Evolutionary conservation across 1,284 basidiomycete species (phyloP).

Genomic region (Moesziomyces sp.): DNA sequence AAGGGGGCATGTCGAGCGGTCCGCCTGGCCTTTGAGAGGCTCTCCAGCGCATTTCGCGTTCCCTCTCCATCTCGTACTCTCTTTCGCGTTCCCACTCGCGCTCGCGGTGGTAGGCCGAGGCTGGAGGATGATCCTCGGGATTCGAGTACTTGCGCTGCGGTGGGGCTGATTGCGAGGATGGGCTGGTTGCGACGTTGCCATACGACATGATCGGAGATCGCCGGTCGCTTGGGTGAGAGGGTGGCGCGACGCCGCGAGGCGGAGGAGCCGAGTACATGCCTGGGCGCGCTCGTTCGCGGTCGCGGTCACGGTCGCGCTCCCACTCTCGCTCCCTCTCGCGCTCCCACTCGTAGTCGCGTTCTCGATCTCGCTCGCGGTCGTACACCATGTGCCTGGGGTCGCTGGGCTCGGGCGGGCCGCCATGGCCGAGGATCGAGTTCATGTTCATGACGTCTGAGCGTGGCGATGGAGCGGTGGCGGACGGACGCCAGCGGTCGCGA

Average conservation of each 20-base stretch:
- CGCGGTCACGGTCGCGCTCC: slow-evolving; percentile 26
- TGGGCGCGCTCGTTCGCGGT: slow-evolving; percentile 24
- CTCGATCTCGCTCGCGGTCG: slow-evolving; percentile 32
- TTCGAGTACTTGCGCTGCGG: slow-evolving; percentile 52
- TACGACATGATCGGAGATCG: slow-evolving; percentile 34
- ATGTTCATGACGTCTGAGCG: slow-evolving; percentile 57
- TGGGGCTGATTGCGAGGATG: slow-evolving; percentile 40
- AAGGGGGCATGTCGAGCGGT: slow-evolving; percentile 26
- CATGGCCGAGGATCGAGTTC: slow-evolving; percentile 54
- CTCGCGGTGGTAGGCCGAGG: slow-evolving; percentile 26
- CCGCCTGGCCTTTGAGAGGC: slow-evolving; percentile 29
- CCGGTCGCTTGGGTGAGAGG: slow-evolving; percentile 12
- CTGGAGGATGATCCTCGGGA: slow-evolving; percentile 38
- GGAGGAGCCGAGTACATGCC: slow-evolving; percentile 27
- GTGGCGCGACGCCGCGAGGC: slow-evolving; percentile 27
- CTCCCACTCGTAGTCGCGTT: slow-evolving; percentile 4
- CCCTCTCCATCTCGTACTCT: slow-evolving; percentile 42
- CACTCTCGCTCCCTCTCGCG: slow-evolving; percentile 27
- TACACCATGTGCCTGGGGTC: slow-evolving; percentile 34
- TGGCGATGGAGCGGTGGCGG: slow-evolving; percentile 17
- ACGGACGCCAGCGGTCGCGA: slow-evolving; percentile 35
- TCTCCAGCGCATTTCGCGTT: slow-evolving; percentile 49
- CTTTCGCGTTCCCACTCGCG: slow-evolving; percentile 49
- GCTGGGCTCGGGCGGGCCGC: slow-evolving; percentile 14
- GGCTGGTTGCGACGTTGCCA: slow-evolving; percentile 23